Evolutionary conservation across 345 rosid genomes (phyloP), one percentile per base, ranked within the genome.

Genomic region (Abelmoschus esculentus): DNA sequence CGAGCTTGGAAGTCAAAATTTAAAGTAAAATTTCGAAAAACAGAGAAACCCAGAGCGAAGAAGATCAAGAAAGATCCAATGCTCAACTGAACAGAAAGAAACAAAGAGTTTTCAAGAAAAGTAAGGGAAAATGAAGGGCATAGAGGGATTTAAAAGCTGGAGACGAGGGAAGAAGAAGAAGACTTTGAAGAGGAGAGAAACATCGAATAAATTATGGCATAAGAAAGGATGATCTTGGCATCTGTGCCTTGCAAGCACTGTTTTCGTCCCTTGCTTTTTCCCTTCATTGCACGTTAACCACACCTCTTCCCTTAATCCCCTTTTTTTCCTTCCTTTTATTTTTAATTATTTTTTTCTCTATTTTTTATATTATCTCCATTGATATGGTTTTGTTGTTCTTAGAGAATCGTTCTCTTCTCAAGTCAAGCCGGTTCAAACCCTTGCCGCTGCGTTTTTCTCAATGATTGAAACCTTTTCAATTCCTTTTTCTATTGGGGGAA

Each of bases 261-360:
- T 70, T 70, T 78, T 71, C 69, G 73, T 81, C 31, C 73, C 80
- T 66, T 47, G 70, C 69, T 69, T 80, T 69, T 84, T 78, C 73
- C 86, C 88, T 77, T 79, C 83, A 84, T 81, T 84, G 77, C 86
- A 86, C 83, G 91, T 84, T 72, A 86, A 76, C 84, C 76, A 46
- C 83, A 31, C 80, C 61, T 29, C 73, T 63, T 42, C 66, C 47
- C 53, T 67, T 57, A 50, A 38, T 67, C 53, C 31, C 38, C 46
- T 61, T 34, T 56, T 56, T 5, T 70, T 0, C 34, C 3, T 3
- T 1, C 3, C 10, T 22, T 17, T 18, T 17, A 1, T 54, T 17
- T 53, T 10, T 44, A 5, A 22, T 34, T 34, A 12, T n/a, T n/a
- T n/a, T 6, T 34, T 34, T 6, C 10, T 3, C 49, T 71, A 17